Conservation (phyloP, 2,329 filamentous ascomycete species). For the Apiospora koreana region DNA sequence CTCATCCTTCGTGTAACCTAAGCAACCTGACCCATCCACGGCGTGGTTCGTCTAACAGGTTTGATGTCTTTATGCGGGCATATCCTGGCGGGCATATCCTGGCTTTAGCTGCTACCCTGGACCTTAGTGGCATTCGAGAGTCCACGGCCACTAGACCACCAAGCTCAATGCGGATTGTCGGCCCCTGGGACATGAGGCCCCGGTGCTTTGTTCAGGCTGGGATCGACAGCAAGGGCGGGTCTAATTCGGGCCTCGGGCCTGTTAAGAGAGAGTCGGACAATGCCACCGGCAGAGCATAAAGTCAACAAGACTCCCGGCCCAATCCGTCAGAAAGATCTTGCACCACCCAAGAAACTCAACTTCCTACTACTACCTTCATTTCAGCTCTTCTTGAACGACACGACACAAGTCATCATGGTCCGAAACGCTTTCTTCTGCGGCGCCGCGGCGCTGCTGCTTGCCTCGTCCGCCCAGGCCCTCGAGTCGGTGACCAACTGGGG, state of each 20-base stretch:
- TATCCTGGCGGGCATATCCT: background rate
- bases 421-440: background rate
- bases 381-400: background rate
- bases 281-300: background rate
- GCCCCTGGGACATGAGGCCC: background rate
- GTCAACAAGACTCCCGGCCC: background rate
- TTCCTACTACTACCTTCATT: background rate
- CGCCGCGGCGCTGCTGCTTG: background rate
- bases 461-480: conserved; percentile 2
- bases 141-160: background rate
- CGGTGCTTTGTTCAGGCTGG: background rate
- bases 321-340: background rate
- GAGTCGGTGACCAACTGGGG: conserved; percentile 5
- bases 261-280: background rate
- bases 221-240: background rate
- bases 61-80: background rate
- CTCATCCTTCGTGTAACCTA: background rate
- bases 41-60: background rate
- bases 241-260: background rate
- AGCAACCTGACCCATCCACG: background rate
- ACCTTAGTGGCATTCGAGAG: background rate
- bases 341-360: background rate
- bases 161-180: background rate
- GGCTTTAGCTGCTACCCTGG: background rate
- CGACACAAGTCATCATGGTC: background rate